Evolutionary conservation across 306 rosid species (phyloP).

Genomic region (Casuarina equisetifolia): DNA sequence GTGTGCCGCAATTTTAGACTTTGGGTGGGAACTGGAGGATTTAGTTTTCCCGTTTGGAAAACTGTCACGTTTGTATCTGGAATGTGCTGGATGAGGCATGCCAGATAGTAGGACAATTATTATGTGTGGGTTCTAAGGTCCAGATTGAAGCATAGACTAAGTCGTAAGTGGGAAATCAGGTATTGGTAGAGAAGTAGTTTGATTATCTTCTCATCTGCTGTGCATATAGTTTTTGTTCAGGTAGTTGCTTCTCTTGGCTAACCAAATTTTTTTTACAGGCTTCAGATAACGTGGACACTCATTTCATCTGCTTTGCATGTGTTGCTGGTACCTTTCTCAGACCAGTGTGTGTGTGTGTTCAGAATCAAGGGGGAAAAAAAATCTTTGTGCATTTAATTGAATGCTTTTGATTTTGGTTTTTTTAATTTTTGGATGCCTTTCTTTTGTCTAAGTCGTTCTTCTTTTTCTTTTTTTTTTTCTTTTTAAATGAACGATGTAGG

Average conservation of each 20-base stretch:
- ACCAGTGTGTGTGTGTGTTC: no score
- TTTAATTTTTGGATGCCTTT: not conserved
- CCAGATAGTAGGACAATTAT: not conserved
- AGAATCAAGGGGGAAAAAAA: not conserved
- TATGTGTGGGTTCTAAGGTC: not conserved
- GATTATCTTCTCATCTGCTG: not conserved
- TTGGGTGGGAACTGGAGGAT: not conserved
- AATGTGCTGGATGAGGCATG: not conserved
- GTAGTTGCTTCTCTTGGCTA: conserved; percentile 7
- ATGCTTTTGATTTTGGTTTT: conserved; percentile 5
- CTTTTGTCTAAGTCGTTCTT: not conserved
- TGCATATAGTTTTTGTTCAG: not conserved
- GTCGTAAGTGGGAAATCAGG: not conserved
- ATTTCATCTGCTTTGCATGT: conserved; percentile 83
- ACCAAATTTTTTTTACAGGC: conserved; percentile 49
- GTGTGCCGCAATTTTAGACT: not conserved
- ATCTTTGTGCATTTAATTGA: not conserved
- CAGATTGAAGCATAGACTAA: not conserved
- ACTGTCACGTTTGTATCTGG: not conserved
- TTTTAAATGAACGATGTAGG: conserved; percentile 39
- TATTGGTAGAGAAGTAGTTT: not conserved
- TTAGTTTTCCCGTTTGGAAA: not conserved
- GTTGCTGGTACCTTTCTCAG: conserved; percentile 55
- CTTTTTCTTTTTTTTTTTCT: not conserved
- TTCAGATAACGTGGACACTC: conserved; percentile 60